Base-by-base conservation (phyloP, 116 monocot genomes). In the Cymodocea nodosa region DNA sequence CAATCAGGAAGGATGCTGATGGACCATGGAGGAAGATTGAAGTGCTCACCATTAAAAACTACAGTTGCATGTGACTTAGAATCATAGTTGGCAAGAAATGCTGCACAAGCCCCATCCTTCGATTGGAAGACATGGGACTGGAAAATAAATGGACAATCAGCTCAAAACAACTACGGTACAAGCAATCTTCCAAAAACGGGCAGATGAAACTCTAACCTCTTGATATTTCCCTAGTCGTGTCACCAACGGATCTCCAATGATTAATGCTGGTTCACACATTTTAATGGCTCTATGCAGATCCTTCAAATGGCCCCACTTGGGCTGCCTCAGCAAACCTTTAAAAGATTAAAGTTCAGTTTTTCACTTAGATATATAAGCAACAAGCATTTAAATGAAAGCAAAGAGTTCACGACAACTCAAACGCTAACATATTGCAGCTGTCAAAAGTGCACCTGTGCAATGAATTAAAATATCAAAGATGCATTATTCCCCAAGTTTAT, bases 1-100 rank as follows among this genome's bases (percentile, higher is more conserved):
- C 99, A 92, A 67, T 92, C 92, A 60, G 89, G 92, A 17, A 99
- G 82, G 60, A 99, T 87, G 89, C 92, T 99, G 49, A 91, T 81
- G 23, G 99, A 99, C 92, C 99, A 92, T 70, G 99, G 89, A 30
- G 99, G 92, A 69, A 99, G 79, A 59, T 81, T 71, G 59, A 86
- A 84, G 56, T 70, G 78, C 56, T 79, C 35, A 9, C 86, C 86
- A 76, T 84, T 82, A 72, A 81, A 98, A 39, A 53, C 70, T 69
- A 92, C 78, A 40, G 53, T 75, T 4, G 83, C 86, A 73, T 76
- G 73, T n/a, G 78, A 67, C 22, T 52, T 56, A 25, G 79, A 50
- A 56, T 92, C 78, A 65, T 79, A 89, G 69, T 92, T 99, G 18
- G 89, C 69, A 35, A 99, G 87, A 71, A 99, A 92, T 10, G 99